phyloP scores from a whole-genome alignment of 2,329 filamentous ascomycete species.

The Chaetomium globosum region DNA sequence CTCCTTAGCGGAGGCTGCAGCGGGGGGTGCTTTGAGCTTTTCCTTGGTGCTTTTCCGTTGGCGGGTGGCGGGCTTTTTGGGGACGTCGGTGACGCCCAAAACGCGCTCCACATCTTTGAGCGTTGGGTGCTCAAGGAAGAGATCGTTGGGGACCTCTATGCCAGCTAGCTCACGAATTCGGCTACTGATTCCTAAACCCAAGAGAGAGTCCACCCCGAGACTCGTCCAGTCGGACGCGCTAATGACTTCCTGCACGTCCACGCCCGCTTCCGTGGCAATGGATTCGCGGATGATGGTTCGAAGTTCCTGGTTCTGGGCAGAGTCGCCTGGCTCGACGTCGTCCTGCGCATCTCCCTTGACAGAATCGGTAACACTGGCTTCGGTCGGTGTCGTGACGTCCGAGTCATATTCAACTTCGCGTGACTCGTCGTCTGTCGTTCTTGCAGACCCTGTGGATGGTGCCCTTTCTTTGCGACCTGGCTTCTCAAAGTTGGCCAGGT shows the following conservation, averaged over 20 bases:
- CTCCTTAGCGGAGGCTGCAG: conserved; percentile 30
- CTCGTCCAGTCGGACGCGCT: conserved; percentile 58
- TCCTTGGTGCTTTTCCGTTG: conserved; percentile 35
- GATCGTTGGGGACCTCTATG: conserved; percentile 59
- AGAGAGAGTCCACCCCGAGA: conserved; percentile 62
- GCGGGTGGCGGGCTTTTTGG: conserved; percentile 41
- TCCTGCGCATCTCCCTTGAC: conserved; percentile 47
- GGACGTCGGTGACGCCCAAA: conserved; percentile 55
- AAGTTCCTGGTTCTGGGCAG: conserved; percentile 46
- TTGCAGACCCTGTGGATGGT: conserved; percentile 42
- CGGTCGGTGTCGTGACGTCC: conserved; percentile 56
- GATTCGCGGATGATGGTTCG: conserved; percentile 63
- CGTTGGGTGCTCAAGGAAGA: conserved; percentile 63
- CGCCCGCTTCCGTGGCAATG: conserved; percentile 71
- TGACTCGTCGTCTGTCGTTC: conserved; percentile 48
- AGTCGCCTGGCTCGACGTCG: conserved; percentile 43
- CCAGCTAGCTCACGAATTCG: conserved; percentile 58
- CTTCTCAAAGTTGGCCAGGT: conserved; percentile 47
- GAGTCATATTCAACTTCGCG: conserved; percentile 54
- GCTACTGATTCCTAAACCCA: conserved; percentile 59
- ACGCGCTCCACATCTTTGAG: conserved; percentile 67
- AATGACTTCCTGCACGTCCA: conserved; percentile 65
- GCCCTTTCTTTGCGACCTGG: conserved; percentile 37
- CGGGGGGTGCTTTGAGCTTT: background rate
- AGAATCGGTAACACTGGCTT: conserved; percentile 55